phyloP scores from a whole-genome alignment of 331 rosid genomes.

The Cucumis variabilis region DNA sequence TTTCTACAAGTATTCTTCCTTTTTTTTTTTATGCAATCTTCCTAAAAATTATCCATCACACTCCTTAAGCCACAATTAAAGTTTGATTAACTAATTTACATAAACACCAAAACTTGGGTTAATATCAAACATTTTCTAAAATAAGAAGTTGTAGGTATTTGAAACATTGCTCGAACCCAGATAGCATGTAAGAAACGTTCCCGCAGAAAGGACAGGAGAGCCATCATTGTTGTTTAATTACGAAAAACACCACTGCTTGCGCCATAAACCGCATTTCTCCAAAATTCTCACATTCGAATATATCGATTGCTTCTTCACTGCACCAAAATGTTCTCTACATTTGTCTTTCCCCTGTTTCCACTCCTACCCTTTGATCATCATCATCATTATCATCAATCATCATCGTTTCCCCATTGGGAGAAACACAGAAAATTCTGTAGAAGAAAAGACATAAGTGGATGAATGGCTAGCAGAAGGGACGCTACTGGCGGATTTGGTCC shows the following conservation, averaged over 20 bases:
- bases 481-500: neutral
- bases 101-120: too few species aligned
- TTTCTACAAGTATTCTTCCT: too few species aligned
- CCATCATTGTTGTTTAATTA: too few species aligned
- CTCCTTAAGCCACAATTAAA: too few species aligned
- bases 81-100: too few species aligned
- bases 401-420: neutral
- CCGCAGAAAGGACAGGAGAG: too few species aligned
- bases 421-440: neutral
- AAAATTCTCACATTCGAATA: neutral
- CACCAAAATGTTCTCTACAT: neutral
- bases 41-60: too few species aligned
- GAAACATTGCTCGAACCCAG: too few species aligned
- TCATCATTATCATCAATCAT: neutral
- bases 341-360: neutral
- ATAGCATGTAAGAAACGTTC: too few species aligned
- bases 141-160: too few species aligned
- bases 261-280: neutral
- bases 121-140: too few species aligned
- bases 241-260: constrained; percentile 9
- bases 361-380: neutral
- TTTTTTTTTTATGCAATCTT: too few species aligned
- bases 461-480: neutral
- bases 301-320: neutral
- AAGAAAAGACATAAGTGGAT: neutral